A percentile compares a stretch with the other conserved stretches of the same genome.
phyloP scores from a whole-genome alignment of 2,329 filamentous ascomycete species.

The Cercospora canescens region DNA sequence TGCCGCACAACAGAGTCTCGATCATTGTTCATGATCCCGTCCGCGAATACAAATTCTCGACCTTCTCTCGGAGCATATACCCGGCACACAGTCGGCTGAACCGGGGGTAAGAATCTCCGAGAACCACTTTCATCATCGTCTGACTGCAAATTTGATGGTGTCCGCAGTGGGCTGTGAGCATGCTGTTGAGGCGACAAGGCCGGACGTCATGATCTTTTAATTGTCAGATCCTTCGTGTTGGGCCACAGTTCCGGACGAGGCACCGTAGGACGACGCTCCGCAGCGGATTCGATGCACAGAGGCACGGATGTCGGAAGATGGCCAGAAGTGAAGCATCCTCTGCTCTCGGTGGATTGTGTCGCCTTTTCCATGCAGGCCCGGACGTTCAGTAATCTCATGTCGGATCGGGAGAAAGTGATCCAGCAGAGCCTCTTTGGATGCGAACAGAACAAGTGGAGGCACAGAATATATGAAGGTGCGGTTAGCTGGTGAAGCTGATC shows the following conservation, averaged over 20 bases:
- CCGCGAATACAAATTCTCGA: neutral
- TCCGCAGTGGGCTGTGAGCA: neutral
- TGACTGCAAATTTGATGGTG: neutral
- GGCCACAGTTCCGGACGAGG: neutral
- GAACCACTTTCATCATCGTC: neutral
- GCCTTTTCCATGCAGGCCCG: neutral
- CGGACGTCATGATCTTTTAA: neutral
- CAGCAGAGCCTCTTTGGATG: neutral
- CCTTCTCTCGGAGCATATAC: neutral
- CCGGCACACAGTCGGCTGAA: neutral
- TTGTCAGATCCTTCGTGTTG: neutral
- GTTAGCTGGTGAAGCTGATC: neutral
- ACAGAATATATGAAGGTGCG: neutral
- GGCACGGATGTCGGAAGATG: neutral
- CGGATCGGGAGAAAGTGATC: neutral
- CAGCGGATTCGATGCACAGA: neutral
- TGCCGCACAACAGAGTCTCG: neutral
- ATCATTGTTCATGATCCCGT: neutral
- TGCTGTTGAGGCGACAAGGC: neutral
- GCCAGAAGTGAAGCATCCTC: neutral
- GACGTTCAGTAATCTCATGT: neutral
- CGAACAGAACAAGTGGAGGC: neutral
- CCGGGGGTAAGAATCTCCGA: neutral
- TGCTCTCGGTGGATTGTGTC: neutral
- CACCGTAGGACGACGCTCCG: neutral